phyloP scores from a whole-genome alignment of 495 filamentous ascomycete species.

The Hyaloscypha finlandica region DNA sequence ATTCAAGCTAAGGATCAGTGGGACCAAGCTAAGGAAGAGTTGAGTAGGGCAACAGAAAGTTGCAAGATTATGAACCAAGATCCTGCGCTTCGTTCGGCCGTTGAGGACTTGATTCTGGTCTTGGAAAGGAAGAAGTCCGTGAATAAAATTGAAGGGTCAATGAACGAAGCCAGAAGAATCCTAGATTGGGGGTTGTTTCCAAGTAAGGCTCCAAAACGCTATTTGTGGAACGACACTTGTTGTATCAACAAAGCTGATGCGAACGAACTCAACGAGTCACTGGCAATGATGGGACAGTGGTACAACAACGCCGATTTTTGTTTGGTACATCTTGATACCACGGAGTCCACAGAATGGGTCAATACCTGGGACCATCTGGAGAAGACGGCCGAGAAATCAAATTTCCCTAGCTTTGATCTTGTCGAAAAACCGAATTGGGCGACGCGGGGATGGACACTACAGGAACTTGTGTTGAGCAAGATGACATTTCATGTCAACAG shows the following conservation, averaged over 20 bases:
- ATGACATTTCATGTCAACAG: conserved; percentile 47
- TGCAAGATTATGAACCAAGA: conserved; percentile 35
- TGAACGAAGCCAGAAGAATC: conserved; percentile 37
- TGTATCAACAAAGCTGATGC: conserved; percentile 49
- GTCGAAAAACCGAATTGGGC: conserved; percentile 42
- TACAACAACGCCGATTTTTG: conserved; percentile 50
- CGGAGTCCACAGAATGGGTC: conserved; percentile 25
- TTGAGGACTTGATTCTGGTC: conserved; percentile 39
- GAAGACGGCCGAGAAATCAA: conserved; percentile 17
- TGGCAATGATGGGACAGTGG: conserved; percentile 52
- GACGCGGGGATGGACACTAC: conserved; percentile 49
- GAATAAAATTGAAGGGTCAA: conserved; percentile 41
- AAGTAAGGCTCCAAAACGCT: conserved; percentile 37
- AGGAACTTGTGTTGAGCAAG: conserved; percentile 51
- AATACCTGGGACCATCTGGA: conserved; percentile 36
- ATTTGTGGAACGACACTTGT: conserved; percentile 52
- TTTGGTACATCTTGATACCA: conserved; percentile 47
- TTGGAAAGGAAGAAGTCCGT: conserved; percentile 43
- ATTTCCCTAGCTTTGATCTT: conserved; percentile 30
- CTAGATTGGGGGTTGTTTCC: conserved; percentile 41
- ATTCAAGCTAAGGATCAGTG: conserved; percentile 13
- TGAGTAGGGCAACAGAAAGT: conserved; percentile 19
- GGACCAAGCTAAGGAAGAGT: conserved; percentile 18
- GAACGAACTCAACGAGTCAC: conserved; percentile 42
- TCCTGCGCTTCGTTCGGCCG: conserved; percentile 35